Conservation (phyloP, 2,329 filamentous ascomycete species). For the Exserohilum rostratum region DNA sequence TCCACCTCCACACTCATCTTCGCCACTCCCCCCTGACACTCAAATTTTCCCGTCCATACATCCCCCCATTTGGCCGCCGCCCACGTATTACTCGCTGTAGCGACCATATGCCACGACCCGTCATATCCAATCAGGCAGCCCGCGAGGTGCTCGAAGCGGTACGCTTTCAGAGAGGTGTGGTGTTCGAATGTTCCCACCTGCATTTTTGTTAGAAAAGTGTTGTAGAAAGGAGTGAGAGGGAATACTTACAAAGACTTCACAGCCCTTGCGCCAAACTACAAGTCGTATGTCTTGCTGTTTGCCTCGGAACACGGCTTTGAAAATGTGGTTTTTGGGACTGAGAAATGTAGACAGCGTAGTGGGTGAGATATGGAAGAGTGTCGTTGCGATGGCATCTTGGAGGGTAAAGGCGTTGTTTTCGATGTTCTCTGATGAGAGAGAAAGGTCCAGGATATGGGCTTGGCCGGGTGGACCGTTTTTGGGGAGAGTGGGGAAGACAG, state of each 20-base stretch:
- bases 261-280: conserved; percentile 28
- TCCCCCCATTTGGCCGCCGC: conserved; percentile 21
- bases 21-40: conserved; percentile 14
- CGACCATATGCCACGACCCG: conserved; percentile 22
- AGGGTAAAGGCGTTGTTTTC: conserved; percentile 10
- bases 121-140: conserved; percentile 28
- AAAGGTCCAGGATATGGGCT: conserved; percentile 17
- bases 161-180: conserved; percentile 14
- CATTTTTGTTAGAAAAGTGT: not conserved
- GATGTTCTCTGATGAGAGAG: not conserved
- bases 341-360: conserved; percentile 14
- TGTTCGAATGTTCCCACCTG: conserved; percentile 23
- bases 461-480: not conserved
- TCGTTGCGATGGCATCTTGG: conserved; percentile 24
- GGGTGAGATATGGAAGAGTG: conserved; percentile 15
- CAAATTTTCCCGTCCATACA: conserved; percentile 25
- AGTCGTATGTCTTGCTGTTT: conserved; percentile 18
- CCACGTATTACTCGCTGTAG: conserved; percentile 18
- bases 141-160: conserved; percentile 23
- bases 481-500: conserved; percentile 11
- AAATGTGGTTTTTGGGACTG: conserved; percentile 12
- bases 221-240: not conserved
- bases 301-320: conserved; percentile 24
- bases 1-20: conserved; percentile 22
- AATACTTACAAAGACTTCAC: conserved; percentile 24